phyloP scores from a whole-genome alignment of 768 basidiomycete genomes.

The Rhodocollybia butyracea region DNA sequence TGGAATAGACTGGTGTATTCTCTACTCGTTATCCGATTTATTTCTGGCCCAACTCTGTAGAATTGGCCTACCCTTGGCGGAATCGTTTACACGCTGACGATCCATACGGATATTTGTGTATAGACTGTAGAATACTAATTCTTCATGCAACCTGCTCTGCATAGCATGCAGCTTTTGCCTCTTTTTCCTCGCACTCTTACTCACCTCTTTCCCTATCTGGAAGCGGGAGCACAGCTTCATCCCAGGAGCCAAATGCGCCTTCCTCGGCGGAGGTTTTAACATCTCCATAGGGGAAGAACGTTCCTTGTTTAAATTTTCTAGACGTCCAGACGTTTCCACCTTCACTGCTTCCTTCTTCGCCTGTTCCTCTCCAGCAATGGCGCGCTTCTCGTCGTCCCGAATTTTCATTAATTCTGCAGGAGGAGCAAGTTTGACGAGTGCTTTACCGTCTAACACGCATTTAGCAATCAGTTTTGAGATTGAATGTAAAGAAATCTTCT shows the following conservation, averaged over 20 bases:
- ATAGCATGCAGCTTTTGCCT: conserved; percentile 64
- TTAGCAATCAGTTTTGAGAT: no score
- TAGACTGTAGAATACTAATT: no score
- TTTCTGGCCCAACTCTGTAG: no score
- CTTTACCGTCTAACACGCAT: conserved; percentile 69
- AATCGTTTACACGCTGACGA: no score
- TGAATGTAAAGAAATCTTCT: conserved; percentile 55
- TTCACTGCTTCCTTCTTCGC: conserved; percentile 75
- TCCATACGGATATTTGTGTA: no score
- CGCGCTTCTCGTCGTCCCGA: conserved; percentile 87
- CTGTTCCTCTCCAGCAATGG: conserved; percentile 69
- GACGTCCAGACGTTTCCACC: conserved; percentile 63
- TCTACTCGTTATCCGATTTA: no score
- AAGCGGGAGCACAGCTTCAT: conserved; percentile 79
- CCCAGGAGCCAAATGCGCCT: conserved; percentile 77
- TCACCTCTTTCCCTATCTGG: conserved; percentile 85
- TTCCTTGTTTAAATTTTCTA: conserved; percentile 81
- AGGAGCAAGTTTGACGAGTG: conserved; percentile 88
- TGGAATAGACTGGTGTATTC: no score
- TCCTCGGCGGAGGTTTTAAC: conserved; percentile 78
- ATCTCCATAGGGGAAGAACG: conserved; percentile 68
- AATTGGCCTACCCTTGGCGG: no score
- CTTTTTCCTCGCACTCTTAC: conserved; percentile 79
- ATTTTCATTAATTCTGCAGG: conserved; percentile 78
- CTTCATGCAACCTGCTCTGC: conserved; percentile 80